Base-by-base conservation (phyloP, 2,329 filamentous ascomycete genomes). In the Neopestalotiopsis clavispora region DNA sequence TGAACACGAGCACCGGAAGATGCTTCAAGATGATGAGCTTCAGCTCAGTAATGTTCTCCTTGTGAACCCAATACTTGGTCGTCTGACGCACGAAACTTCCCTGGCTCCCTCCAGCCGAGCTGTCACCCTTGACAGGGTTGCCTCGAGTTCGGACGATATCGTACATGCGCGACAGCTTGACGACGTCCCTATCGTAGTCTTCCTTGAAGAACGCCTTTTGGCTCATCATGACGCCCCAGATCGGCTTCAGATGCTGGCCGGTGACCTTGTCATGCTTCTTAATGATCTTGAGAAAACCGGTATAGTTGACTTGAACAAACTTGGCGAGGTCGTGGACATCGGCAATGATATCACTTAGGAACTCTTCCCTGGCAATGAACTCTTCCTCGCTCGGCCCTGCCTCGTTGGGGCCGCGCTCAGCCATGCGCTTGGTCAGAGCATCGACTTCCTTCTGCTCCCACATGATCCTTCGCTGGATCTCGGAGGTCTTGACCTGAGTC, bases 191-290 rank as follows among this genome's bases (percentile, higher is more conserved):
- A 83, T 99, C 96, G 82, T 98, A 98, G 82, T 99, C 98, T 79
- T 98, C 95, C 80, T 97, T 97, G 87, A 97, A 99, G 82, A 99
- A 99, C 0, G 96, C 95, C 80, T 97, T 98, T 60, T 94, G 94
- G 82, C 97, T 97, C 77, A 99, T 89, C 69, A 95, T 91, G 57
- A 95, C 92, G 69, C 97, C 95, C 81, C 99, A 99, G n/a, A 97
- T 94, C 40, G 96, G 96, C 76, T 93, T 95, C 42, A 99, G 89
- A 77, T 96, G 91, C 94, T 95, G 97, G 70, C 90, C 88, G 0
- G 96, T 99, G 85, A 93, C 87, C 94, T 99, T 99, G 83, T 98
- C 96, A 81, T 99, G 96, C 86, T 99, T 99, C 87, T 99, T 99
- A 82, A 99, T 97, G 72, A 99, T 99, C 86, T 99, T 99, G 85